Evolutionary conservation across 805 yeast genomes (phyloP).

Genomic region (Hanseniaspora clermontiae): DNA sequence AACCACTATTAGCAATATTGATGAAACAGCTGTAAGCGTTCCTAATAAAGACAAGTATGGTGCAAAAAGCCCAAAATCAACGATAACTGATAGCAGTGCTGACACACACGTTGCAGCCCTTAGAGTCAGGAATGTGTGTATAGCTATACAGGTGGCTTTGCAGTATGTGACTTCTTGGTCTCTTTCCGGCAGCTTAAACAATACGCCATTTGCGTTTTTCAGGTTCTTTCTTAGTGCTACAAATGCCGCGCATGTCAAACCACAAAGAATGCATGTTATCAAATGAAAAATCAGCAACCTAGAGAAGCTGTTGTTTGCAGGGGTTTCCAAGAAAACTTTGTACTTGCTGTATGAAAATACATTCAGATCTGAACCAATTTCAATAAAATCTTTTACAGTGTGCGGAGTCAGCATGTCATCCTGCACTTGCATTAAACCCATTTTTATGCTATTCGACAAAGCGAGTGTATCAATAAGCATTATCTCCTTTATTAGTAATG

Average conservation of each 20-base stretch:
- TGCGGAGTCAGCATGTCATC: too few relatives aligned
- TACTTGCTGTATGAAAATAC: conserved; percentile 20
- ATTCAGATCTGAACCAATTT: background rate
- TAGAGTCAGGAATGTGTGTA: background rate
- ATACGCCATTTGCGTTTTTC: too few relatives aligned
- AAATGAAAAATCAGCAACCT: conserved; percentile 56
- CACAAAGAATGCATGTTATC: conserved; percentile 45
- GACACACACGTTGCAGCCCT: conserved; percentile 31
- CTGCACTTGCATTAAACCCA: background rate
- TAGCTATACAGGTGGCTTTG: background rate
- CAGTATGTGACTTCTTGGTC: background rate
- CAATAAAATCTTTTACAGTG: background rate
- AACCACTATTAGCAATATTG: background rate
- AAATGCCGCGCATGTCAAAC: conserved; percentile 22
- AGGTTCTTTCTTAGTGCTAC: background rate
- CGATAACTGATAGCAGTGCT: conserved; percentile 58
- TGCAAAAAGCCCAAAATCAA: conserved; percentile 67
- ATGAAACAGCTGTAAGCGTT: background rate
- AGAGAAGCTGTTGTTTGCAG: conserved; percentile 47
- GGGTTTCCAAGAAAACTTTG: conserved; percentile 43
- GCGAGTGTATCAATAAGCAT: background rate
- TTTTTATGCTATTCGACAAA: background rate
- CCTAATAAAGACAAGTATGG: conserved; percentile 72
- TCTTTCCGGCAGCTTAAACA: background rate
- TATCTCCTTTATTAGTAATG: background rate